A percentile compares a stretch with the other conserved stretches of the same genome.
phyloP scores from a whole-genome alignment of 2,329 filamentous ascomycete genomes.

The Tolypocladium album region DNA sequence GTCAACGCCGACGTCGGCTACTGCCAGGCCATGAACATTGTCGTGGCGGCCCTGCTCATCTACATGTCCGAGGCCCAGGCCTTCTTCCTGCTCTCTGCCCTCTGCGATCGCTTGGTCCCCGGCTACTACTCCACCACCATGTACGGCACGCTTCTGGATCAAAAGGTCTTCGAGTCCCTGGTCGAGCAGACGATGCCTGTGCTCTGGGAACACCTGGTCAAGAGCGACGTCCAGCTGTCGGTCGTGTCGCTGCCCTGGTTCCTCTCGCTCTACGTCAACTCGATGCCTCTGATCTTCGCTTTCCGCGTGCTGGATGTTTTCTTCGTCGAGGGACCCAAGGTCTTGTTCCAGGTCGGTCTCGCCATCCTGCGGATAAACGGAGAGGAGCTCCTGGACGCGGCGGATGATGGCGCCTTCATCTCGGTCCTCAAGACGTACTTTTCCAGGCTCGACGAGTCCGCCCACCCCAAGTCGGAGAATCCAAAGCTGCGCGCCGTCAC shows the following conservation, averaged over 20 bases:
- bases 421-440: slow-evolving; percentile 95
- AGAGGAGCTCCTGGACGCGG: slow-evolving; percentile 84
- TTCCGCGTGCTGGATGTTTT: slow-evolving; percentile 96
- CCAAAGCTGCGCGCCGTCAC: slow-evolving; percentile 90
- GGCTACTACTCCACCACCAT: slow-evolving; percentile 98
- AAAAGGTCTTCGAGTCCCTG: slow-evolving; percentile 92
- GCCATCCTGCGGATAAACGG: slow-evolving; percentile 97
- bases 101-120: slow-evolving; percentile 87
- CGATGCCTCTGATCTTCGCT: slow-evolving; percentile 95
- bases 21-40: slow-evolving; percentile 99
- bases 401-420: slow-evolving; percentile 94
- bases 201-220: slow-evolving; percentile 95
- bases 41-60: slow-evolving; percentile 93
- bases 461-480: slow-evolving; percentile 91
- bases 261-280: slow-evolving; percentile 96
- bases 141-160: slow-evolving; percentile 95
- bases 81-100: slow-evolving; percentile 82
- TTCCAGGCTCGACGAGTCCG: slow-evolving; percentile 83
- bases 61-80: slow-evolving; percentile 96
- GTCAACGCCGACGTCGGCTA: slow-evolving; percentile 92
- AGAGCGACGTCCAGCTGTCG: slow-evolving; percentile 91
- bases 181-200: slow-evolving; percentile 99
- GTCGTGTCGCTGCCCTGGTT: slow-evolving; percentile 98
- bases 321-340: slow-evolving; percentile 95
- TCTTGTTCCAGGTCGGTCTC: slow-evolving; percentile 90